Conservation (phyloP, 2,329 filamentous ascomycete species). For the Trichoderma koningii region DNA sequence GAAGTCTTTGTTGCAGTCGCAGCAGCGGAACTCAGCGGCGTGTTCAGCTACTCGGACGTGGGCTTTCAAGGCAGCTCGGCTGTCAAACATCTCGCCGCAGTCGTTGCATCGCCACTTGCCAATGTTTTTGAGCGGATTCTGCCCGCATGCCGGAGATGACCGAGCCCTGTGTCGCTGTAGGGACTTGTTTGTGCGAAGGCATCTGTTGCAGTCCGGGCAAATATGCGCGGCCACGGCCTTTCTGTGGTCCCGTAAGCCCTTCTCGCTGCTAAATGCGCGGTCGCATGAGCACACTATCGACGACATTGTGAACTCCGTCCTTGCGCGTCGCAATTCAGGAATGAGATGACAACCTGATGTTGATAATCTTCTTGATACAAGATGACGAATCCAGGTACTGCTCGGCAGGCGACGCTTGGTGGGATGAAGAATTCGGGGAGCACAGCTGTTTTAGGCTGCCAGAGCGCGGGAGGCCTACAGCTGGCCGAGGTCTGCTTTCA, state of each 20-base stretch:
- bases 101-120: not conserved
- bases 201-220: slow-evolving; percentile 9
- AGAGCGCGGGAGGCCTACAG: slow-evolving; percentile 10
- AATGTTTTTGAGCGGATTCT: not conserved
- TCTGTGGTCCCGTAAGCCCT: not conserved
- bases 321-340: not conserved
- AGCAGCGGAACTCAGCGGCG: slow-evolving; percentile 21
- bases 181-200: not conserved
- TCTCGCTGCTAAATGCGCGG: not conserved
- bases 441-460: slow-evolving; percentile 8
- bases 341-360: not conserved
- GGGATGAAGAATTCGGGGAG: not conserved
- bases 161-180: not conserved
- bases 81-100: not conserved
- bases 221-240: not conserved
- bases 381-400: too few relatives aligned
- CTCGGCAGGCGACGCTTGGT: not conserved
- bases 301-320: not conserved
- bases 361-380: not conserved
- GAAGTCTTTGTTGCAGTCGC: slow-evolving; percentile 22
- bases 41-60: not conserved
- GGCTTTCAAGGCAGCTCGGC: not conserved
- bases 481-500: not conserved
- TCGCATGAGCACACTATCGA: slow-evolving; percentile 2
- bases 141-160: not conserved